Conservation (phyloP, 75 land plant genomes). For the Isoetes taiwanensis region DNA sequence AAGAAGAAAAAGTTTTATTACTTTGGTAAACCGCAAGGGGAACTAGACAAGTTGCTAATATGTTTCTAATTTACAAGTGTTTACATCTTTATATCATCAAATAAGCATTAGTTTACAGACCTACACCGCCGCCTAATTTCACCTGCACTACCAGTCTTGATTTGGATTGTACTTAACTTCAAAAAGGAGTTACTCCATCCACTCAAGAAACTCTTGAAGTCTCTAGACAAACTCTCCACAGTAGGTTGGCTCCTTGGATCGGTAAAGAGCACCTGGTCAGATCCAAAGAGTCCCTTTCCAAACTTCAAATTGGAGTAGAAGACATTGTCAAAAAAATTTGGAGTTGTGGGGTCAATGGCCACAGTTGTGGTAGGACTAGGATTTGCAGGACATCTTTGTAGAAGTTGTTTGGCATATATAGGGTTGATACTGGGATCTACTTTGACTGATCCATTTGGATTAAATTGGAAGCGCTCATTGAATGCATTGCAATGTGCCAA, state of each 20-base stretch:
- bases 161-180: conserved; percentile 36
- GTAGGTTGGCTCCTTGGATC: conserved; percentile 23
- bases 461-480: conserved; percentile 32
- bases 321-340: conserved; percentile 59
- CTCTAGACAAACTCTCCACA: conserved; percentile 26
- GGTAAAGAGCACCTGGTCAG: conserved; percentile 49
- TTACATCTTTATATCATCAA: too few relatives aligned
- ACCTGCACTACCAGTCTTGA: conserved; percentile 24
- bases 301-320: conserved; percentile 49
- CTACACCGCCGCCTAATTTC: conserved; percentile 3
- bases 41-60: too few relatives aligned
- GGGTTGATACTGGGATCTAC: conserved; percentile 32
- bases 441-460: conserved; percentile 7
- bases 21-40: too few relatives aligned
- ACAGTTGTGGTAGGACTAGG: conserved; percentile 31
- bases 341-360: conserved; percentile 44
- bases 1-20: too few relatives aligned
- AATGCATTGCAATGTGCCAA: conserved; percentile 48
- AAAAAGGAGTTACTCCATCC: conserved; percentile 40
- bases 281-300: conserved; percentile 49
- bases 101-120: too few relatives aligned
- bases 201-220: conserved; percentile 33
- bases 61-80: too few relatives aligned
- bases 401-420: conserved; percentile 15
- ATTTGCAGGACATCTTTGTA: conserved; percentile 34